These are phyloP conservation scores for Phytopythium helicoides DNA, from an alignment of 352 stramenopile genomes.

Conservation along the genomic window DNA sequence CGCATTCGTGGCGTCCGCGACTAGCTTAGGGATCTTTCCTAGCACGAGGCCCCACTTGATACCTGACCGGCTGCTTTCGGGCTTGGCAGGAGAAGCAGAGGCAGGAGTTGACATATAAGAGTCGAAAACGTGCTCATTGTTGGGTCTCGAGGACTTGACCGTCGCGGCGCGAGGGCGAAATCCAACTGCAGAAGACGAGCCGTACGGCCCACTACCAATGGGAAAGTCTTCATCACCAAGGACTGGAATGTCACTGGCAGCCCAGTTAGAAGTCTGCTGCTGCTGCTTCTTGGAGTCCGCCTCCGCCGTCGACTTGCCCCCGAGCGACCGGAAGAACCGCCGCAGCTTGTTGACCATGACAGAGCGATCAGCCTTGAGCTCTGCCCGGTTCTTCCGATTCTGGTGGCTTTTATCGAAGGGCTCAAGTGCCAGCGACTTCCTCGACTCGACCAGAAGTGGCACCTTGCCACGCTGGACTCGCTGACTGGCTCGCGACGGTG, in stretches of 20 bases:
- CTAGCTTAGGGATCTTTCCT: conserved; percentile 36
- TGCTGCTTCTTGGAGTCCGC: conserved; percentile 5
- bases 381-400: background rate
- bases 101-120: background rate
- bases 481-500: too few species aligned
- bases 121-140: background rate
- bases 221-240: conserved; percentile 8
- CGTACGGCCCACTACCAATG: conserved; percentile 32
- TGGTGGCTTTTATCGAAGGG: background rate
- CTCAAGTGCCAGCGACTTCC: too few species aligned
- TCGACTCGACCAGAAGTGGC: background rate
- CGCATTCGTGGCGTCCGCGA: conserved; percentile 29
- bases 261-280: conserved; percentile 1
- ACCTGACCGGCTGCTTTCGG: conserved; percentile 1
- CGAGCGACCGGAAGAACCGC: conserved; percentile 45
- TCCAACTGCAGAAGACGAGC: conserved; percentile 28
- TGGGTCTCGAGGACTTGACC: background rate
- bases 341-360: conserved; percentile 55
- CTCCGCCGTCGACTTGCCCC: conserved; percentile 31
- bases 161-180: conserved; percentile 12
- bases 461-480: too few species aligned
- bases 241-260: background rate
- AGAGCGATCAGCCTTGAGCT: background rate
- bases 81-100: background rate
- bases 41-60: conserved; percentile 38